Conservation (phyloP, 176 grass and related monocot genomes). For the Saccharum officinarum region DNA sequence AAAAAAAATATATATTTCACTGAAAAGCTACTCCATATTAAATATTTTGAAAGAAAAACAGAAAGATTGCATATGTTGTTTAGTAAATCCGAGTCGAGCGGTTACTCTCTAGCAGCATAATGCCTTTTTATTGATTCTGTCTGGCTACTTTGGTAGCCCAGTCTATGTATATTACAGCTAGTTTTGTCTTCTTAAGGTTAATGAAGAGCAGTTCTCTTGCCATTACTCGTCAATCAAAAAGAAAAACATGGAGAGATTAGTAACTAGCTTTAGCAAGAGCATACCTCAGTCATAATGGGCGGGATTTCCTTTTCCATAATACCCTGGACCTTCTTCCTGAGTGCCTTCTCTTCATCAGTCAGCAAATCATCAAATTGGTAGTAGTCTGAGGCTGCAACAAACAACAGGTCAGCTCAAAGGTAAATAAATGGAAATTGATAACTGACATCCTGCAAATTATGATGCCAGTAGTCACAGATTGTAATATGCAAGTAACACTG, state of each 20-base stretch:
- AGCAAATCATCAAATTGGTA: conserved; percentile 95
- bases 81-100: neutral
- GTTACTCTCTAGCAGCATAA: neutral
- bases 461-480: neutral
- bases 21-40: neutral
- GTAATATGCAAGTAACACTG: neutral
- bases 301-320: conserved; percentile 85
- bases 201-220: neutral
- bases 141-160: neutral
- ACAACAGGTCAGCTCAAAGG: conserved; percentile 1
- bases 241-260: neutral
- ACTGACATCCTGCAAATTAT: neutral
- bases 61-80: neutral
- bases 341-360: conserved; percentile 59
- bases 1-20: neutral
- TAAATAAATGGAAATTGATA: neutral
- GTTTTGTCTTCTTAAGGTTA: neutral
- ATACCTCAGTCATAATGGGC: conserved; percentile 86
- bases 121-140: neutral
- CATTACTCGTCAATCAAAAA: neutral
- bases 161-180: neutral
- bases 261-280: conserved; percentile 28
- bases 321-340: conserved; percentile 66
- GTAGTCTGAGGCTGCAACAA: conserved; percentile 84
- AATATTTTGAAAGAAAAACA: neutral